Base-by-base conservation (phyloP, 108 stramenopile genomes). In the Cylindrotheca closterium region DNA sequence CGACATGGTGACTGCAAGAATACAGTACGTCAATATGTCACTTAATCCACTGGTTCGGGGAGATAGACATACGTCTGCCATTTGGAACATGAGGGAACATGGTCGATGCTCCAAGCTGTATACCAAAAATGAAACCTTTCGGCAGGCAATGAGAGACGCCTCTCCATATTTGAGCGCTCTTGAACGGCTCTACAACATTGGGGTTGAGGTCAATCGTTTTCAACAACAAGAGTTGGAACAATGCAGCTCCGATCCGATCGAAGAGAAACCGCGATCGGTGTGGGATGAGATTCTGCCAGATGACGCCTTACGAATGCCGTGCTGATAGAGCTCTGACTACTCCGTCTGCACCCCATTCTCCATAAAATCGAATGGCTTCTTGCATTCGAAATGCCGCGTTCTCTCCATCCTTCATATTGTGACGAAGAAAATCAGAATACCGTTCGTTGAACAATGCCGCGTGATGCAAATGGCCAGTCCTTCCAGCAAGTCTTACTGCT, bases 151-250 rank as follows among this genome's bases (percentile, higher is more conserved):
- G 29, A 2, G 30, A 45, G 21, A 37, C 18, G 4, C 31, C 28
- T 8, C 23, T 47, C 52, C 70, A 5, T 8, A 8, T 37, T 49
- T 71, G 19, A 15, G 15, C 12, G 53, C 51, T 1, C 49, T 79
- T 12, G 67, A 71, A 50, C 66, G 51, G 31, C 19, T 79, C 24
- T 79, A 58, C 34, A 33, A 74, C 10, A 69, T 79, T 32, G 78
- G 59, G 1, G 78, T 63, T 0, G 58, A 70, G 61, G 73, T 79
- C 27, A 79, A 74, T 30, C 68, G 69, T 22, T 74, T 74, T 33
- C 78, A 79, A 50, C 47, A 30, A 34, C 47, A 61, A 23, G 78
- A 79, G 60, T 5, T 79, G 18, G 19, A 63, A 33, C 48, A 62
- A 48, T 78, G 76, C n/a, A n/a, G n/a, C n/a, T n/a, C n/a, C n/a